These are phyloP conservation scores for Cyanodermella asteris DNA, from an alignment of 2,329 filamentous ascomycete genomes.

Conservation along the genomic window DNA sequence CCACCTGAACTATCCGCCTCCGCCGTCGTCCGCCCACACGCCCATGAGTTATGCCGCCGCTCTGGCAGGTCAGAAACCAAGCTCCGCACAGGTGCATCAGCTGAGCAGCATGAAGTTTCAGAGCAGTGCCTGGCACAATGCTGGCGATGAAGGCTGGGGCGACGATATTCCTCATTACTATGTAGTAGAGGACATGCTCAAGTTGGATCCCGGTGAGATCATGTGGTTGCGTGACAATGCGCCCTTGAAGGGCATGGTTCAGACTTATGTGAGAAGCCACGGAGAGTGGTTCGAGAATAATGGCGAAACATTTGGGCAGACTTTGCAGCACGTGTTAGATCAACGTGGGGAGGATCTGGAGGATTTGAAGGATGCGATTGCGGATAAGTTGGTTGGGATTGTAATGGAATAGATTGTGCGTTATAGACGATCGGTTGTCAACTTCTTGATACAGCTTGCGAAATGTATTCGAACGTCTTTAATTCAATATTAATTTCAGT, in stretches of 20 bases:
- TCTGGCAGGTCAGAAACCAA: no score
- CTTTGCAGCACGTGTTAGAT: conserved; percentile 31
- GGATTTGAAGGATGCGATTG: conserved; percentile 15
- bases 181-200: conserved; percentile 41
- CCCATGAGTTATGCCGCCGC: no score
- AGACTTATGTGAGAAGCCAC: conserved; percentile 25
- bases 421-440: no score
- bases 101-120: no score
- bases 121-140: conserved; percentile 26
- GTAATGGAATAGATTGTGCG: conserved; percentile 9
- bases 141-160: conserved; percentile 39
- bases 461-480: no score
- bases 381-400: conserved; percentile 14
- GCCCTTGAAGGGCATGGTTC: conserved; percentile 33
- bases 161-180: conserved; percentile 43
- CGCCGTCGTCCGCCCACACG: conserved; percentile 13
- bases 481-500: no score
- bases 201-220: conserved; percentile 37
- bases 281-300: conserved; percentile 43
- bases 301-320: conserved; percentile 39
- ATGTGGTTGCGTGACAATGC: conserved; percentile 34
- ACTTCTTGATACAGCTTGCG: no score
- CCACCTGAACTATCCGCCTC: conserved; percentile 26
- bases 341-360: conserved; percentile 31
- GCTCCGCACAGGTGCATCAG: no score